A percentile compares a stretch with the other conserved stretches of the same genome.
Conservation (phyloP, 1,284 basidiomycete genomes). For the Ustilago shanxiensis region DNA sequence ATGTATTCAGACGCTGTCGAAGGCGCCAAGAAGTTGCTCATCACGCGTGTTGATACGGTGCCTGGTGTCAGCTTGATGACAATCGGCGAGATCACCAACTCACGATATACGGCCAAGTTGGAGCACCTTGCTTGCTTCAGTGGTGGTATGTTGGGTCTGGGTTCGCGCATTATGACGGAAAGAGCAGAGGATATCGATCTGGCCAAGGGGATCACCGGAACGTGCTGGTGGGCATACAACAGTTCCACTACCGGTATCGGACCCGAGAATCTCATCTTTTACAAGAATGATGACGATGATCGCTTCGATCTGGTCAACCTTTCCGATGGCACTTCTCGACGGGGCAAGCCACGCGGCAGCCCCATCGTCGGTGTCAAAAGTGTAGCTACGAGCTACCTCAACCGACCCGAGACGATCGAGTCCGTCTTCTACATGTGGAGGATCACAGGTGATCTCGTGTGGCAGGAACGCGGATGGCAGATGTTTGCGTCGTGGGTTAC, state of each 20-base stretch:
- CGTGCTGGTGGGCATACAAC: slow-evolving; percentile 74
- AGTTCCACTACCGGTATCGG: slow-evolving; percentile 66
- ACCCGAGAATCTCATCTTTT: slow-evolving; percentile 64
- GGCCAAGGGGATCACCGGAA: slow-evolving; percentile 72
- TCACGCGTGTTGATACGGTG: slow-evolving; percentile 70
- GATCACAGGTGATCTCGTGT: slow-evolving; percentile 74
- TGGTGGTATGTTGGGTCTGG: slow-evolving; percentile 75
- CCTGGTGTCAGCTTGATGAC: slow-evolving; percentile 70
- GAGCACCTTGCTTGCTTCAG: slow-evolving; percentile 74
- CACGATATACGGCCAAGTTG: slow-evolving; percentile 53
- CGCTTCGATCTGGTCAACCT: slow-evolving; percentile 51
- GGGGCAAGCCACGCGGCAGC: slow-evolving; percentile 54
- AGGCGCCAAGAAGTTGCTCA: slow-evolving; percentile 71
- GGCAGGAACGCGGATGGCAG: slow-evolving; percentile 75
- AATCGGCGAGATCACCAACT: slow-evolving; percentile 52
- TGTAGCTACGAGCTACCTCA: slow-evolving; percentile 54
- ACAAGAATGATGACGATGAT: slow-evolving; percentile 54
- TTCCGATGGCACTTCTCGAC: slow-evolving; percentile 46
- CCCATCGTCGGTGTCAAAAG: slow-evolving; percentile 65
- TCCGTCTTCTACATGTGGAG: slow-evolving; percentile 74
- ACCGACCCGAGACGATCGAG: slow-evolving; percentile 75
- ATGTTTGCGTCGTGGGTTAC: slow-evolving; percentile 75
- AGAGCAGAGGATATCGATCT: slow-evolving; percentile 71
- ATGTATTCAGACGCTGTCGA: slow-evolving; percentile 73
- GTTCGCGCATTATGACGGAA: slow-evolving; percentile 71